Evolutionary conservation across 441 rosid genomes (phyloP).

Genomic region (Gossypium davidsonii): DNA sequence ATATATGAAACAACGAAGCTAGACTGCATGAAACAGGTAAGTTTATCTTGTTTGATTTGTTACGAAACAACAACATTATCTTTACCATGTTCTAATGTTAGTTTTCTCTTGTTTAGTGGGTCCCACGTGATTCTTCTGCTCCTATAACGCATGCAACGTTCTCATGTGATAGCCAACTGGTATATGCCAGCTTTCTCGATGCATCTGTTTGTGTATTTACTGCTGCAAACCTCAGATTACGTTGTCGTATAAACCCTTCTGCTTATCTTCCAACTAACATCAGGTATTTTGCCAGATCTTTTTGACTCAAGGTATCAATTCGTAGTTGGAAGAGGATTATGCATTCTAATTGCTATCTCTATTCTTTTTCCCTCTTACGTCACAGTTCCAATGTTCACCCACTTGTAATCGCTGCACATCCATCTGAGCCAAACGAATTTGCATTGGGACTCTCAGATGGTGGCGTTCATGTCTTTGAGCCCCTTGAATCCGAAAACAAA

Average conservation of each 20-base stretch:
- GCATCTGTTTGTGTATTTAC: constrained; percentile 74
- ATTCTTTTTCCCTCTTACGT: constrained; percentile 12
- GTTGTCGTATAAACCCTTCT: constrained; percentile 75
- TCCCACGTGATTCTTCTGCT: constrained; percentile 62
- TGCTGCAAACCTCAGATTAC: constrained; percentile 69
- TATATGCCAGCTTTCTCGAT: constrained; percentile 84
- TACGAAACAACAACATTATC: background rate
- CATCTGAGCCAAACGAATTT: constrained; percentile 82
- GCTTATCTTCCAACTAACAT: constrained; percentile 70
- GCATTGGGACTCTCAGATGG: constrained; percentile 97
- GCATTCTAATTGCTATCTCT: background rate
- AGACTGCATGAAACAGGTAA: constrained; percentile 84
- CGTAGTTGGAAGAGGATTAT: background rate
- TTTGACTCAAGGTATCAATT: background rate
- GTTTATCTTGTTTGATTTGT: background rate
- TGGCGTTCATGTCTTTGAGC: constrained; percentile 87
- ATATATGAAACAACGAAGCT: constrained; percentile 84
- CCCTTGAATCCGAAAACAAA: constrained; percentile 87
- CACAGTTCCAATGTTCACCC: constrained; percentile 75
- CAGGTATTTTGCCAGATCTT: constrained; percentile 28
- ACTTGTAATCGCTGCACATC: constrained; percentile 89
- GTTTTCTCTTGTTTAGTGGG: constrained; percentile 46
- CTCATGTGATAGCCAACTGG: constrained; percentile 93
- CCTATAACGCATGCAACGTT: constrained; percentile 84
- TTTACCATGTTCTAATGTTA: background rate